Base-by-base conservation (phyloP, 2,329 filamentous ascomycete species). In the Ceratocystis lukuohia region DNA sequence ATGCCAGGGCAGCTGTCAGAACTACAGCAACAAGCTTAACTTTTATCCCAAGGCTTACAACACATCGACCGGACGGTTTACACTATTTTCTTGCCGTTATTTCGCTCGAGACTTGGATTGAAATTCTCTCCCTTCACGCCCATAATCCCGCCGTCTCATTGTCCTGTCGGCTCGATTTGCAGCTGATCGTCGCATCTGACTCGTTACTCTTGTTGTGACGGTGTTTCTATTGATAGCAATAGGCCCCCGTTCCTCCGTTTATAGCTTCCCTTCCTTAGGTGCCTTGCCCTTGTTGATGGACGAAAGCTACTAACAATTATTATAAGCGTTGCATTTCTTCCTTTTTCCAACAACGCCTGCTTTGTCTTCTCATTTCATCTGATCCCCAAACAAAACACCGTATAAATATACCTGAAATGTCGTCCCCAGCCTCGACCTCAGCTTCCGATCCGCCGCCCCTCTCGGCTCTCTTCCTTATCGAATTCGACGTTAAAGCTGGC, bases 401-500 rank as follows among this genome's bases (percentile, higher is more conserved):
- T 28, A 15, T 25, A 53, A 15, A 22, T 20, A 53, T 17, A 12
- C 25, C 20, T 25, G 20, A 7, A 59, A 59, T 59, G 56, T 50
- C 37, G 50, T n/a, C 48, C 53, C 20, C n/a, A 17, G 50, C 37
- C 57, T 41, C 46, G 50, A 22, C 20, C 33, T 28, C 50, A 20
- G 37, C 53, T 41, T 44, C 73, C 75, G 8, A 73, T 76, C 25
- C 73, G 77, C 83, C 83, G 62, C 81, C 81, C 65, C 84, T 93
- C 72, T 87, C 88, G 48, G 91, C 91, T 41, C 81, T 95, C 45
- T 96, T 96, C 75, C 81, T 96, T 69, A 93, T 96, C 76, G 85
- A 89, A 73, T 96, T 96, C 77, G 91, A 96, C 76, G 88, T 93
- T 77, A 94, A 92, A 75, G 88, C 91, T 72, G 91, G 91, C 79